A percentile compares a stretch with the other conserved stretches of the same genome.
Evolutionary conservation across 2,329 filamentous ascomycete species (phyloP).

Genomic region (Thermochaetoides dissita): DNA sequence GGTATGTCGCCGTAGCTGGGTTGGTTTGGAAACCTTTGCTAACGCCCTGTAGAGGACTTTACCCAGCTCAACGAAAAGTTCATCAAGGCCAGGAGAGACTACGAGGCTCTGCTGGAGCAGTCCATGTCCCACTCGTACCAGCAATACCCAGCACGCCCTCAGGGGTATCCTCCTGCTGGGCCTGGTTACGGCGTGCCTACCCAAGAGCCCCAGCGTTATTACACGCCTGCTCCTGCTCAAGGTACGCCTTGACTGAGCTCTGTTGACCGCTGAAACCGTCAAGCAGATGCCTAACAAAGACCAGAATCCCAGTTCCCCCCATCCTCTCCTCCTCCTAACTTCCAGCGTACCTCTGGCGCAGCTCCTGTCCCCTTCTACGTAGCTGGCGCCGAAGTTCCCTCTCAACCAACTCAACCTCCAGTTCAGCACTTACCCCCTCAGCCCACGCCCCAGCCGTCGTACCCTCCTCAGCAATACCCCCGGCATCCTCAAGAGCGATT

Average conservation of each 20-base stretch:
- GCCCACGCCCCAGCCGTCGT: constrained; percentile 13
- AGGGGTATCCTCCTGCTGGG: constrained; percentile 27
- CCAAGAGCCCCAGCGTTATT: constrained; percentile 55
- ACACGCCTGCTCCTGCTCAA: constrained; percentile 44
- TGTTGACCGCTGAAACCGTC: constrained; percentile 8
- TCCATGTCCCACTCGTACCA: constrained; percentile 93
- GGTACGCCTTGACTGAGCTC: constrained; percentile 19
- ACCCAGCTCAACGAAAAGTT: constrained; percentile 98
- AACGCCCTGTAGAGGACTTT: constrained; percentile 62
- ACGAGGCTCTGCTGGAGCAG: constrained; percentile 86
- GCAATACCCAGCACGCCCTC: constrained; percentile 28
- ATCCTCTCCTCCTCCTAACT: constrained; percentile 38
- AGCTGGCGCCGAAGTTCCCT: constrained; percentile 41
- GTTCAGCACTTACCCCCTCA: constrained; percentile 7
- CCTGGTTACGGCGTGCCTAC: constrained; percentile 26
- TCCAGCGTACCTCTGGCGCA: constrained; percentile 35
- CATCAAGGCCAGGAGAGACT: constrained; percentile 94
- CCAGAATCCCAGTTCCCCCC: constrained; percentile 28
- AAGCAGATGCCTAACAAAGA: constrained; percentile 19
- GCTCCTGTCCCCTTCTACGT: constrained; percentile 52
- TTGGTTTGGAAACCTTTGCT: constrained; percentile 11
- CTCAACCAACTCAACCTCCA: constrained; percentile 15
- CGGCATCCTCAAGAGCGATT: constrained; percentile 36
- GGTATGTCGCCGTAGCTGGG: constrained; percentile 33
- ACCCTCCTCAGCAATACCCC: constrained; percentile 31